Evolutionary conservation across 768 basidiomycete genomes (phyloP).

Genomic region (Cantharellus cinnabarinus): DNA sequence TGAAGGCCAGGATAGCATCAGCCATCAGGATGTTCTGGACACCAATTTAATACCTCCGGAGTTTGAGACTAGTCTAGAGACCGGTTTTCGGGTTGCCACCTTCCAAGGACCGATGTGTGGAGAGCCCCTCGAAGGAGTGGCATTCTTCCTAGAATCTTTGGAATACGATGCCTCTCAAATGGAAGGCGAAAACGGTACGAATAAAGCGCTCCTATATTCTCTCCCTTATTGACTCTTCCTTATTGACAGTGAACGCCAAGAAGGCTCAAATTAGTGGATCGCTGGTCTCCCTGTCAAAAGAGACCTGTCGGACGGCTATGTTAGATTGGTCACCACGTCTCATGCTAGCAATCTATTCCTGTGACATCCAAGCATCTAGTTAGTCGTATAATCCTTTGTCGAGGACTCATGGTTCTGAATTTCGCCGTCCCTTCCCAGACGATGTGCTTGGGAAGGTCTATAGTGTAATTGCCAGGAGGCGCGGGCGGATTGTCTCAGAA

Average conservation of each 20-base stretch:
- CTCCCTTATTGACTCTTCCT: not conserved
- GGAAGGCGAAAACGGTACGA: conserved; percentile 45
- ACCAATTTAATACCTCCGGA: conserved; percentile 17
- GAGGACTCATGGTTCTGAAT: not conserved
- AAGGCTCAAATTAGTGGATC: conserved; percentile 78
- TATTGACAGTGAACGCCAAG: conserved; percentile 45
- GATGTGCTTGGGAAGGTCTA: conserved; percentile 97
- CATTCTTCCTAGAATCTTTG: conserved; percentile 69
- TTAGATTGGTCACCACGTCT: conserved; percentile 96
- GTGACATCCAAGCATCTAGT: conserved; percentile 97
- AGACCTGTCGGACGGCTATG: conserved; percentile 74
- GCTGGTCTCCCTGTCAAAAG: conserved; percentile 69
- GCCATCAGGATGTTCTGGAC: not conserved
- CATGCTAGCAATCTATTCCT: conserved; percentile 96
- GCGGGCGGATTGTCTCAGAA: conserved; percentile 83
- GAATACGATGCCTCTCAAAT: conserved; percentile 38
- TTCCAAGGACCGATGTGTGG: conserved; percentile 90
- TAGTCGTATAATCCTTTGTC: conserved; percentile 1
- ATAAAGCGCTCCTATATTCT: conserved; percentile 1
- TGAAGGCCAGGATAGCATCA: no score
- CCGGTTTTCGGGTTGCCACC: conserved; percentile 85
- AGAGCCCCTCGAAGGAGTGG: conserved; percentile 86
- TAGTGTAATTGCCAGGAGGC: conserved; percentile 76
- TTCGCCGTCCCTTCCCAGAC: conserved; percentile 25
- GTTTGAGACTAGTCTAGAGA: conserved; percentile 71